These are phyloP conservation scores for Ananas comosus DNA, from an alignment of 176 grass and related monocot genomes.

Conservation along the genomic window DNA sequence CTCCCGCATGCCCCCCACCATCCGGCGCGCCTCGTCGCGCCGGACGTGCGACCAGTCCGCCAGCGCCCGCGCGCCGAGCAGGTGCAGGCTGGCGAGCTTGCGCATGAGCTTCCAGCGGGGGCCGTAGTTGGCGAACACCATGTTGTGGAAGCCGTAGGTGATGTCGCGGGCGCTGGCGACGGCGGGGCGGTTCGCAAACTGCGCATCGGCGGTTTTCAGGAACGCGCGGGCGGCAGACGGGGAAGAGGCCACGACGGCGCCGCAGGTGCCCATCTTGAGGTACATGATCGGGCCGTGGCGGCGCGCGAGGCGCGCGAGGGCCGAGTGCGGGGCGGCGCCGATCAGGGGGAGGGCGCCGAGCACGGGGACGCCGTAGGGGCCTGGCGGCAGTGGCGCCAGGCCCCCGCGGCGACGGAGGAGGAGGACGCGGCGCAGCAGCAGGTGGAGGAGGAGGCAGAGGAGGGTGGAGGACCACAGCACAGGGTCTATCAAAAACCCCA, in stretches of 20 bases:
- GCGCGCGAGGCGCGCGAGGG: conserved; percentile 43
- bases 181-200: conserved; percentile 52
- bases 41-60: conserved; percentile 53
- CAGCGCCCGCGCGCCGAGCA: conserved; percentile 55
- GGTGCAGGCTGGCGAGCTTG: conserved; percentile 72
- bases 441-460: conserved; percentile 59
- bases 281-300: conserved; percentile 68
- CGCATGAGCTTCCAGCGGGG: conserved; percentile 79
- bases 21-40: conserved; percentile 35
- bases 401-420: background rate
- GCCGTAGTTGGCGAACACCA: conserved; percentile 80
- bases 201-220: conserved; percentile 58
- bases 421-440: conserved; percentile 25
- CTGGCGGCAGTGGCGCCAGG: conserved; percentile 30
- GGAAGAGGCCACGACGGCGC: conserved; percentile 55
- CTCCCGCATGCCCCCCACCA: conserved; percentile 26
- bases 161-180: conserved; percentile 56
- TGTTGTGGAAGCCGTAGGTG: conserved; percentile 71
- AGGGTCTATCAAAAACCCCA: conserved; percentile 36
- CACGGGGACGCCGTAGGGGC: conserved; percentile 37
- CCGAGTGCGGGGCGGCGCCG: conserved; percentile 58
- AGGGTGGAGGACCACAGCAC: conserved; percentile 35
- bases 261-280: conserved; percentile 60
- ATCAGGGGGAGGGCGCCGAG: conserved; percentile 63
- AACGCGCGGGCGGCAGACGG: conserved; percentile 45